Evolutionary conservation across 805 yeast species (phyloP).

Genomic region (Candida cerambycidarum): DNA sequence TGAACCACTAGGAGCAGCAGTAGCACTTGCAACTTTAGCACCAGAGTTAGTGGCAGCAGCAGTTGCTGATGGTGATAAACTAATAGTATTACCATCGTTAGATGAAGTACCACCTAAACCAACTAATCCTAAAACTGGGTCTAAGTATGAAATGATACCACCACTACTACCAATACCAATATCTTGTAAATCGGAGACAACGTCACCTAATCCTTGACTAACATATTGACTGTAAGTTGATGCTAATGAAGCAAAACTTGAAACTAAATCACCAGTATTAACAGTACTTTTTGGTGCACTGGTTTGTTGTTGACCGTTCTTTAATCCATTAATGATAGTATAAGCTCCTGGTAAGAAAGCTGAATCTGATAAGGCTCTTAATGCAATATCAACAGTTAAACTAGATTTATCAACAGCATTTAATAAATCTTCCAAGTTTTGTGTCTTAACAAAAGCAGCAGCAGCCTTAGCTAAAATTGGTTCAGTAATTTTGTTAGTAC

Average conservation of each 20-base stretch:
- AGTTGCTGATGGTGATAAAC: slow-evolving; percentile 15
- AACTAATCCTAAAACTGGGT: slow-evolving; percentile 16
- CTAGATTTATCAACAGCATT: slow-evolving; percentile 25
- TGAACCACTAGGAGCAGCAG: slow-evolving; percentile 10
- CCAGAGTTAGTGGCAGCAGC: slow-evolving; percentile 12
- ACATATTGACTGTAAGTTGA: slow-evolving; percentile 8
- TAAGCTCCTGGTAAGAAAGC: slow-evolving; percentile 19
- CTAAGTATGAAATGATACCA: slow-evolving; percentile 18
- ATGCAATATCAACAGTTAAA: slow-evolving; percentile 25
- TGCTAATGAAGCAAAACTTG: slow-evolving; percentile 13
- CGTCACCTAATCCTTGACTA: slow-evolving; percentile 11
- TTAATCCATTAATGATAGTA: slow-evolving; percentile 18
- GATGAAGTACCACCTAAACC: slow-evolving; percentile 14
- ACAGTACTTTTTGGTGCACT: slow-evolving; percentile 14
- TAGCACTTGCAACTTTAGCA: slow-evolving; percentile 2
- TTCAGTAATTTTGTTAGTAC: slow-evolving; percentile 24
- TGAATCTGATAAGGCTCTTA: slow-evolving; percentile 16
- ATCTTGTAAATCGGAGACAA: slow-evolving; percentile 7
- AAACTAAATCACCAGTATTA: slow-evolving; percentile 13
- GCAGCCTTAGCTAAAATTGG: slow-evolving; percentile 23
- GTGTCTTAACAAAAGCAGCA: slow-evolving; percentile 22
- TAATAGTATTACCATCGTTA: slow-evolving; percentile 5
- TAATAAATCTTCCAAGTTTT: slow-evolving; percentile 22
- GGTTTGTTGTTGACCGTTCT: slow-evolving; percentile 13
- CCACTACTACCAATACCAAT: slow-evolving; percentile 12